Evolutionary conservation across 306 rosid species (phyloP), one percentile per base, ranked within the genome.

Genomic region (Rubus parviflorus): DNA sequence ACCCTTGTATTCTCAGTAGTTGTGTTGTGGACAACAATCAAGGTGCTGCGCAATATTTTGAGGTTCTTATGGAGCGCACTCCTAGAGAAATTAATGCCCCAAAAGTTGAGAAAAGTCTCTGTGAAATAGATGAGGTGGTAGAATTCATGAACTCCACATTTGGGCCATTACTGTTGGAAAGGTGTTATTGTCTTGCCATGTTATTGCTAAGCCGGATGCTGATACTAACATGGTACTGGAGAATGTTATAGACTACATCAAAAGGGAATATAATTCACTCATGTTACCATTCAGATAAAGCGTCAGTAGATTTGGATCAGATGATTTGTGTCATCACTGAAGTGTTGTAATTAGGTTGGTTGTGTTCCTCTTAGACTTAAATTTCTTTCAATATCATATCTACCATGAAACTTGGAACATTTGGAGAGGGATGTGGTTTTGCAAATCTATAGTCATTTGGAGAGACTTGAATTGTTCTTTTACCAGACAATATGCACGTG

Each of bases 51-150:
- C 68, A 83, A 82, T 79, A 83, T 89, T 77, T 78, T 83, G 93
- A 88, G 80, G 86, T 88, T 79, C 76, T 85, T 71, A 83, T 85
- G 90, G 91, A 89, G 86, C 84, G 85, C 68, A 89, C 85, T 3
- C 93, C 91, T 4, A 70, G 86, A 60, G 91, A 88, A 80, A 85
- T 85, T 15, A 91, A 89, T 54, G 87, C 88, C 42, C 75, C 89
- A 40, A 85, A 80, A 85, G 81, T 87, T 10, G 89, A 85, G 85
- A 89, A 87, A 68, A 82, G 90, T 57, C 82, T 85, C 15, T 81
- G 84, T 60, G 94, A 88, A 83, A 80, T 89, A 87, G 90, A 82
- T 5, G 88, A 87, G 78, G 84, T 86, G 15, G 81, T 83, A 43
- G 83, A 72, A 75, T 79, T 77, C 84, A 72, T 15, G 85, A 85